A percentile compares a stretch with the other conserved stretches of the same genome.
These are phyloP conservation scores for Fusarium stilboides DNA, from an alignment of 2,329 filamentous ascomycete species.

Conservation along the genomic window DNA sequence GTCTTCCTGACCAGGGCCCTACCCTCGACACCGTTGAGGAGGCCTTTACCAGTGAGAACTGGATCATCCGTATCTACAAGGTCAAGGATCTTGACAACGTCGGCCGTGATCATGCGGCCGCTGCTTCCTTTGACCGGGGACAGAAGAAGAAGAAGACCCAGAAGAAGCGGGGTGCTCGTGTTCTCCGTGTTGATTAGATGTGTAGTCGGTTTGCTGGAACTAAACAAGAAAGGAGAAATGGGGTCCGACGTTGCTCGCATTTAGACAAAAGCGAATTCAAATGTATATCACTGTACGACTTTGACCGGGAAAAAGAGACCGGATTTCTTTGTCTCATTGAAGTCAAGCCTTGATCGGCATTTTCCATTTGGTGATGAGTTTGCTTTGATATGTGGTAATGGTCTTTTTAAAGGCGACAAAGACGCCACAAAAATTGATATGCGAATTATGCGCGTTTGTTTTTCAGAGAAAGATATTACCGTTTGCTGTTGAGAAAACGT, in stretches of 20 bases:
- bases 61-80: conserved; percentile 99
- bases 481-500: conserved; percentile 19
- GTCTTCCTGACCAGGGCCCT: conserved; percentile 87
- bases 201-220: conserved; percentile 19
- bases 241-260: conserved; percentile 41
- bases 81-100: conserved; percentile 99
- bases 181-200: conserved; percentile 79
- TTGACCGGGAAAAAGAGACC: conserved; percentile 31
- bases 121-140: conserved; percentile 80
- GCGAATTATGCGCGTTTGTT: conserved; percentile 9
- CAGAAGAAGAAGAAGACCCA: conserved; percentile 85
- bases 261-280: conserved; percentile 55
- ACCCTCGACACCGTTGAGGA: conserved; percentile 92
- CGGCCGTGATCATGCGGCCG: conserved; percentile 84
- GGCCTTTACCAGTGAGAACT: conserved; percentile 99
- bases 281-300: conserved; percentile 59
- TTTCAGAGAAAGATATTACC: background rate
- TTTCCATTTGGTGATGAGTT: conserved; percentile 8
- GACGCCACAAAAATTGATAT: conserved; percentile 15
- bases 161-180: conserved; percentile 81
- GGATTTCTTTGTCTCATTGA: conserved; percentile 23
- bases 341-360: background rate
- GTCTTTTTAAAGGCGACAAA: conserved; percentile 23
- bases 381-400: conserved; percentile 10
- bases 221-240: conserved; percentile 41